phyloP scores from a whole-genome alignment of 371 early-diverging fungal species.

The Umbelopsis sp. region DNA sequence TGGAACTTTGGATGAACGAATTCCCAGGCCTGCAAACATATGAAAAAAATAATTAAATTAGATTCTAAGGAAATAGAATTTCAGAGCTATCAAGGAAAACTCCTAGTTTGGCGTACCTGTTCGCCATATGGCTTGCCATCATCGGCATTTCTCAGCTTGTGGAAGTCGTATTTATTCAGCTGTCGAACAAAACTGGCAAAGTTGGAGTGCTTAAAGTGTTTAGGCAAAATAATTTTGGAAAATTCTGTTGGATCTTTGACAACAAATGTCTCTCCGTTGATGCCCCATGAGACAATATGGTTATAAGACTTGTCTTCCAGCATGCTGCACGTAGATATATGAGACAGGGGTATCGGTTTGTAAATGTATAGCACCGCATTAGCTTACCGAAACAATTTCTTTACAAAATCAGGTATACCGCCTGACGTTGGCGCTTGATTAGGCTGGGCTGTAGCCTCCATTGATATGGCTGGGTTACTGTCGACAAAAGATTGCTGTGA shows the following conservation, averaged over 20 bases:
- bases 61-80: background rate
- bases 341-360: background rate
- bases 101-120: slow-evolving; percentile 43
- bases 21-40: slow-evolving; percentile 67
- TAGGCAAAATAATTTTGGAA: slow-evolving; percentile 73
- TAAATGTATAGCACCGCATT: background rate
- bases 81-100: background rate
- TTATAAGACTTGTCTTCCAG: slow-evolving; percentile 69
- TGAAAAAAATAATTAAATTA: too few relatives aligned
- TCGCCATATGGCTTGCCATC: slow-evolving; percentile 66
- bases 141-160: slow-evolving; percentile 74
- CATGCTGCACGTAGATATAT: slow-evolving; percentile 42
- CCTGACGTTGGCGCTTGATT: background rate
- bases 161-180: slow-evolving; percentile 96
- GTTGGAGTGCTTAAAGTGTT: slow-evolving; percentile 92
- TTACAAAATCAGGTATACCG: slow-evolving; percentile 47
- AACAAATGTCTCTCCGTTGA: slow-evolving; percentile 80
- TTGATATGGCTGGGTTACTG: background rate
- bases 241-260: slow-evolving; percentile 82
- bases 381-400: slow-evolving; percentile 48
- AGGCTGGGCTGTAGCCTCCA: background rate
- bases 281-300: slow-evolving; percentile 74
- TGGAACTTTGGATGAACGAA: slow-evolving; percentile 80
- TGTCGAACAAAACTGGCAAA: slow-evolving; percentile 95
- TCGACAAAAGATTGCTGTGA: background rate